Evolutionary conservation across 768 basidiomycete species (phyloP).

Genomic region (Pisolithus tinctorius): DNA sequence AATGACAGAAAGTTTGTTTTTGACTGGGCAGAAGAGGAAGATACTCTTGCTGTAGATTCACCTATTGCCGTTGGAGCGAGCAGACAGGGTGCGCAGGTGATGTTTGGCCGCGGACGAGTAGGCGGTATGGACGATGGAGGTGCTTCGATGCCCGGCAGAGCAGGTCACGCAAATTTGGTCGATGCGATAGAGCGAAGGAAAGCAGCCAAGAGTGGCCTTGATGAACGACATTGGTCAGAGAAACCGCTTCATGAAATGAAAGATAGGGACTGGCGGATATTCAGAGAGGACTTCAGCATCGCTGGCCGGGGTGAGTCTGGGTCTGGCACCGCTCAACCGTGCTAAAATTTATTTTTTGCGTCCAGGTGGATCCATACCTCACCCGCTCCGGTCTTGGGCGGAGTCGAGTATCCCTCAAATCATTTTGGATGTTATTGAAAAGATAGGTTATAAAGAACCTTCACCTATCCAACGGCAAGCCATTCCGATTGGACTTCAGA

Average conservation of each 20-base stretch:
- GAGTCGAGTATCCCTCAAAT: slow-evolving; percentile 78
- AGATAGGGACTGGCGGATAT: slow-evolving; percentile 98
- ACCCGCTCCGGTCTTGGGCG: slow-evolving; percentile 87
- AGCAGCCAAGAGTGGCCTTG: slow-evolving; percentile 74
- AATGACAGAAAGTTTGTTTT: slow-evolving; percentile 98
- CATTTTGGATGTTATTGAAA: slow-evolving; percentile 79
- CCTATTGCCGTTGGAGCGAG: slow-evolving; percentile 65
- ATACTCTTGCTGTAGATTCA: slow-evolving; percentile 78
- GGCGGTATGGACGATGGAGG: slow-evolving; percentile 85
- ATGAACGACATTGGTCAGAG: slow-evolving; percentile 97
- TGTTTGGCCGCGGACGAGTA: slow-evolving; percentile 80
- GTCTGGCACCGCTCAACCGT: background rate
- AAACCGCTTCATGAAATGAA: slow-evolving; percentile 89
- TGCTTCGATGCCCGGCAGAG: slow-evolving; percentile 26
- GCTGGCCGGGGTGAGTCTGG: slow-evolving; percentile 68
- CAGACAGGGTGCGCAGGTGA: slow-evolving; percentile 77
- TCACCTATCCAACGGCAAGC: slow-evolving; percentile 97
- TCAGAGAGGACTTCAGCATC: slow-evolving; percentile 97
- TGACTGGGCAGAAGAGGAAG: slow-evolving; percentile 97
- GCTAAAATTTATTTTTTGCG: background rate
- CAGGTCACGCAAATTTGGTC: slow-evolving; percentile 50
- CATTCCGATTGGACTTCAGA: slow-evolving; percentile 96
- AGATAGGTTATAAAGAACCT: slow-evolving; percentile 95
- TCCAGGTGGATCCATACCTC: slow-evolving; percentile 85
- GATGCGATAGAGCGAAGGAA: slow-evolving; percentile 79